Evolutionary conservation across 1,284 basidiomycete genomes (phyloP).

Genomic region (Heterobasidion occidentale): DNA sequence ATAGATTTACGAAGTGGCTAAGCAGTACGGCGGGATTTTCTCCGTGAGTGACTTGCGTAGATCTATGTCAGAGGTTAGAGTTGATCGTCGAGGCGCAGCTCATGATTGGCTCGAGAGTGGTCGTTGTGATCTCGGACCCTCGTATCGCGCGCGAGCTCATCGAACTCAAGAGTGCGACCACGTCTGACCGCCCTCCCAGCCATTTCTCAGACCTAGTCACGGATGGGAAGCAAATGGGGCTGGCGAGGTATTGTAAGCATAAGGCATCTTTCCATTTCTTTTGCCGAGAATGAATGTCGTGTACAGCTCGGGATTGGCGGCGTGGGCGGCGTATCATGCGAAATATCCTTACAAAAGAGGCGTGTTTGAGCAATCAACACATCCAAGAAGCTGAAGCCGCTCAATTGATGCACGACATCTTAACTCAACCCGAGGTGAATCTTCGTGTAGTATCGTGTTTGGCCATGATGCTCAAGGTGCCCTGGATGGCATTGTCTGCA

Average conservation of each 20-base stretch:
- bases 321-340: slow-evolving; percentile 19
- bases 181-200: slow-evolving; percentile 17
- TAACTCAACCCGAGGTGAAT: slow-evolving; percentile 22
- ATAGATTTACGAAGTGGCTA: background rate
- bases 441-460: too few relatives aligned
- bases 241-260: slow-evolving; percentile 2
- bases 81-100: background rate
- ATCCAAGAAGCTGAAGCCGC: slow-evolving; percentile 23
- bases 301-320: slow-evolving; percentile 17
- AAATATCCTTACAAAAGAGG: slow-evolving; percentile 20
- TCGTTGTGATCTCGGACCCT: background rate
- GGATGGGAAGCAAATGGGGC: slow-evolving; percentile 16
- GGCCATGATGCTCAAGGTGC: background rate
- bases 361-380: slow-evolving; percentile 16
- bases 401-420: slow-evolving; percentile 25
- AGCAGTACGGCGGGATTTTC: background rate
- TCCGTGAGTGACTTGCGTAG: background rate
- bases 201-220: slow-evolving; percentile 17
- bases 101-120: background rate
- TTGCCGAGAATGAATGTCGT: background rate
- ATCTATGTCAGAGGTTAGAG: too few relatives aligned
- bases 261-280: background rate
- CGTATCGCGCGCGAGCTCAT: slow-evolving; percentile 2
- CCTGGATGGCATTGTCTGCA: slow-evolving; percentile 3
- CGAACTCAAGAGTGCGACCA: slow-evolving; percentile 7